Evolutionary conservation across 1,139 yeast species (phyloP), one percentile per base, ranked within the genome.

Genomic region (Scheffersomyces parashehatae): DNA sequence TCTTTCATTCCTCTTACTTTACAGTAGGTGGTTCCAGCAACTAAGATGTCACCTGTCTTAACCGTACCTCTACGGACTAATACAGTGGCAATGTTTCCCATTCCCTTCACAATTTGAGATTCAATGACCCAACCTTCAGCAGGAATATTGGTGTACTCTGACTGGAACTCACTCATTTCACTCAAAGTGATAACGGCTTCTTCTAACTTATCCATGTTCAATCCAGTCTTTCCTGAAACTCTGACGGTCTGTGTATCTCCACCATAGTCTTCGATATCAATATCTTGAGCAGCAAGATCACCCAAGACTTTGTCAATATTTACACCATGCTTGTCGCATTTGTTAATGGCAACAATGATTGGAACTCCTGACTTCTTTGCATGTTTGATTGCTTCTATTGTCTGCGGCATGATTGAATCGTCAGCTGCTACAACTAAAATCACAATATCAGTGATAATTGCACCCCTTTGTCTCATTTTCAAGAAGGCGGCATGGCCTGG

Each of bases 401-500:
- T 95, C 60, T 93, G 99, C 0, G 99, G 98, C 95, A 87, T 93
- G 20, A 95, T 95, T 0, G 97, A 88, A 65, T 93, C 99, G 64
- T 93, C 98, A 1, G 96, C 96, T 1, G 99, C 97, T n/a, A 93
- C 97, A 8, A 93, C 98, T 47, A 93, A 73, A 39, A 93, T 80
- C 33, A 93, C 89, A 45, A 93, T 85, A 70, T 93, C 99, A 0
- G 99, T 93, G 38, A 91, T 82, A 54, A 83, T 84, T 0, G 99
- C 98, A 37, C 99, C 99, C 54, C 99, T 77, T 67, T 93, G 95
- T 53, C 99, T 80, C 97, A 93, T 91, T 56, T 90, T 90, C 52
- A 93, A 73, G 59, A 93, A 93, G 0, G 98, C 99, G 11, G 97
- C 95, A 66, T 93, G 99, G 0, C 99, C 99, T 0, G 99, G 99